These are phyloP conservation scores for Hypoxylon fuscum DNA, from an alignment of 495 filamentous ascomycete species.

Conservation along the genomic window DNA sequence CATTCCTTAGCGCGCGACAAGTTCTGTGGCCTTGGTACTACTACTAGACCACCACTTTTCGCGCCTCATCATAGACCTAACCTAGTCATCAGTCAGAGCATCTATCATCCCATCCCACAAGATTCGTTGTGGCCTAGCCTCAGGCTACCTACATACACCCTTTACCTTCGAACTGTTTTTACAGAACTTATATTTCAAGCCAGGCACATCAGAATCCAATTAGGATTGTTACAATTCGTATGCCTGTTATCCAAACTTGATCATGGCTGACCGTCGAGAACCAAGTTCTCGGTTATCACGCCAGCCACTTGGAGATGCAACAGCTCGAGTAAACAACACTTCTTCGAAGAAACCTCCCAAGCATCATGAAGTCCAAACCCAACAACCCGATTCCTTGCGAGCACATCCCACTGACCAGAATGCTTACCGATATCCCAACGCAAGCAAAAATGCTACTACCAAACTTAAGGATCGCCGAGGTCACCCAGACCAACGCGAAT, in stretches of 20 bases:
- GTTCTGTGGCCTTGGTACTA: background rate
- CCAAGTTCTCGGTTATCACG: constrained; percentile 45
- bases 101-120: constrained; percentile 1
- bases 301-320: constrained; percentile 58
- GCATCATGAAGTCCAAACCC: background rate
- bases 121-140: background rate
- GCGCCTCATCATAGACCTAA: background rate
- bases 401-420: constrained; percentile 34
- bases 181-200: background rate
- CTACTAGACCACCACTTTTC: background rate
- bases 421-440: constrained; percentile 19
- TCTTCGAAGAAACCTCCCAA: constrained; percentile 32
- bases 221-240: constrained; percentile 24
- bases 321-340: constrained; percentile 54
- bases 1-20: no score
- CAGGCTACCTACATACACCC: background rate
- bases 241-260: constrained; percentile 2
- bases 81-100: constrained; percentile 3
- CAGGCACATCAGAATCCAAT: background rate
- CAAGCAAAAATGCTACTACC: constrained; percentile 25
- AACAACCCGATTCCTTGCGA: constrained; percentile 34
- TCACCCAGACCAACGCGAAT: constrained; percentile 24
- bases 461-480: constrained; percentile 31
- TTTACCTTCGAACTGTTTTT: constrained; percentile 5
- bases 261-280: constrained; percentile 49